phyloP scores from a whole-genome alignment of 768 basidiomycete genomes.

The Roridomyces roridus region DNA sequence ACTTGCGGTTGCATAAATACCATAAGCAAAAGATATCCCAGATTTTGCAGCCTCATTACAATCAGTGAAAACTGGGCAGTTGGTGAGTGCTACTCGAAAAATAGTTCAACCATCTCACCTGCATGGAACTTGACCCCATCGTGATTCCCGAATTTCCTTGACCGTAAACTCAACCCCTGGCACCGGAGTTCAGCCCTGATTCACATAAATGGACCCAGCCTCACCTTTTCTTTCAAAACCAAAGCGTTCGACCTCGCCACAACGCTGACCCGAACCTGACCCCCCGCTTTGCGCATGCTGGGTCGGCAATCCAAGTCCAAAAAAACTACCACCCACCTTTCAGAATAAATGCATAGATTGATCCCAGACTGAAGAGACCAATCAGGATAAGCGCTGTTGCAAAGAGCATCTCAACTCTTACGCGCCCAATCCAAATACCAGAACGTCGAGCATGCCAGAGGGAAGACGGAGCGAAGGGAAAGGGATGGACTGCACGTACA shows the following conservation, averaged over 20 bases:
- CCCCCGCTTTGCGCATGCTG: too few species aligned
- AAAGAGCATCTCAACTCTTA: background rate
- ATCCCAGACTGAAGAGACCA: slow-evolving; percentile 6
- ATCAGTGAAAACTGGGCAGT: slow-evolving; percentile 8
- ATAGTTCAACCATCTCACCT: background rate
- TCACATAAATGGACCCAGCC: background rate
- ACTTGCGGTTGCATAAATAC: background rate
- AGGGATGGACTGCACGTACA: too few species aligned
- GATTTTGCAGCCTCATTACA: slow-evolving; percentile 17
- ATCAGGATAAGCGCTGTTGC: background rate
- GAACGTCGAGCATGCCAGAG: slow-evolving; percentile 8
- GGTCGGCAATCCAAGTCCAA: too few species aligned
- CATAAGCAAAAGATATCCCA: slow-evolving; percentile 12
- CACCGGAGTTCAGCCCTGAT: too few species aligned
- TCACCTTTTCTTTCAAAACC: slow-evolving; percentile 1
- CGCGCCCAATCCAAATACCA: slow-evolving; percentile 18
- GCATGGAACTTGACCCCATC: slow-evolving; percentile 12
- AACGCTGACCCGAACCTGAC: slow-evolving; percentile 13
- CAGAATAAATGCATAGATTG: slow-evolving; percentile 14
- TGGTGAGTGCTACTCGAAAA: background rate
- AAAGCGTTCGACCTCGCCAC: slow-evolving; percentile 14
- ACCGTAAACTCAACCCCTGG: slow-evolving; percentile 12
- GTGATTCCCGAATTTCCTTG: slow-evolving; percentile 10
- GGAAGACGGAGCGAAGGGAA: background rate
- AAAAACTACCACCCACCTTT: background rate